Evolutionary conservation across 305 asterid genomes (phyloP), one percentile per base, ranked within the genome.

Genomic region (Fraxinus dipetala): DNA sequence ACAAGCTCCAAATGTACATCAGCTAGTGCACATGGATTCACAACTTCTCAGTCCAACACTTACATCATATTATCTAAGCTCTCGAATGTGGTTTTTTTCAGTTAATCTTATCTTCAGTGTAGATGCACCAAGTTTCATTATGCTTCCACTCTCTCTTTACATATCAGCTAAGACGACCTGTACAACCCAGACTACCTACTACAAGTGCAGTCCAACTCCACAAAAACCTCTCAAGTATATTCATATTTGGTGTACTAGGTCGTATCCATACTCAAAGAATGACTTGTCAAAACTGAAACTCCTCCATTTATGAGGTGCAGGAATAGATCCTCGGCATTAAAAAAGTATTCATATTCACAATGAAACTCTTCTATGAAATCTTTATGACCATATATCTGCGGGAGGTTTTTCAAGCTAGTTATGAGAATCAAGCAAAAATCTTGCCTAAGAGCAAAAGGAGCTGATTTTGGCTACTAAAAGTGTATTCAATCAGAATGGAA

Each of bases 1-100:
- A 69, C 75, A 69, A 69, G 75, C 75, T 69, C 40, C 40, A 69
- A 69, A 69, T 69, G 75, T 69, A 13, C 75, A 69, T 69, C 35
- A 63, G 72, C 36, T 30, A 30, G 16, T 13, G 38, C 75, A 30
- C 9, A 30, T 69, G 75, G 43, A 18, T 70, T 14, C 75, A 70
- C 40, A 70, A 31, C 75, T 31, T 31, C 75, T 70, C 75, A 70
- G 43, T 28, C 75, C 38, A 70, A 70, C 40, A 31, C 72, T 11
- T 6, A 5, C 6, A 65, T 65, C 22, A 70, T 70, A 14, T 31
- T 31, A 30, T 31, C 75, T 5, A 2, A 4, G 3, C 38, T 69
- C 75, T 13, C 38, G 13, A 30, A 30, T 28, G 10, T 54, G 38
- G 3, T 28, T 8, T 11, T 70, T 32, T 5, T 70, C 75, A 67